Base-by-base conservation (phyloP, 306 rosid genomes). In the Quercus gilva region DNA sequence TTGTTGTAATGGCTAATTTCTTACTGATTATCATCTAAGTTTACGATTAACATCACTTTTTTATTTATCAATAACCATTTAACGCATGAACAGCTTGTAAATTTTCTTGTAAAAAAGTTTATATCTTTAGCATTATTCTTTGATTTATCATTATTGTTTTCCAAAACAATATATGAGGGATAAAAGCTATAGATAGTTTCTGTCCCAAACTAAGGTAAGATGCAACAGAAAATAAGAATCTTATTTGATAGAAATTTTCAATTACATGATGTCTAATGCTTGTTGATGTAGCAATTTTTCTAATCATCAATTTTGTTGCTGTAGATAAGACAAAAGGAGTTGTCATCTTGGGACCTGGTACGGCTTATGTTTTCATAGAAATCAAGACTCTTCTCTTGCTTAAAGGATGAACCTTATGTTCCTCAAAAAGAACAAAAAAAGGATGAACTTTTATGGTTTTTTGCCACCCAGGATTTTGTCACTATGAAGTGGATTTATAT, bases 1-100 rank as follows among this genome's bases (percentile, higher is more conserved):
- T 37, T 0, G 10, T 7, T 37, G 0, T 1, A 1, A 2, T 37
- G 0, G 10, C 0, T 37, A 37, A 6, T 0, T 6, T 1, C 0
- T 37, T 37, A 37, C 2, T 6, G 2, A 0, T 37, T 6, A 6
- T 37, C 2, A 37, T 7, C 45, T 37, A 37, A 0, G 0, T 0
- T 37, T 0, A 7, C 0, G 7, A 37, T 37, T 7, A 37, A 37
- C 2, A 7, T 37, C 0, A 37, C 2, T 7, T 37, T 37, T 37
- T 37, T 2, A 37, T 37, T 7, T 37, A 37, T 0, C 0, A 37
- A 37, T 37, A 37, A 1, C 2, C 0, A 7, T 2, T 6, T 0
- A 2, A 0, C 10, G 0, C 2, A 37, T 37, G 2, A 37, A 0
- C 11, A 1, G 9, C 6, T 35, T 35, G 43, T 35, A 35, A 35